Base-by-base conservation (phyloP, 371 early-diverging fungal genomes). In the Zychaea mexicana region DNA sequence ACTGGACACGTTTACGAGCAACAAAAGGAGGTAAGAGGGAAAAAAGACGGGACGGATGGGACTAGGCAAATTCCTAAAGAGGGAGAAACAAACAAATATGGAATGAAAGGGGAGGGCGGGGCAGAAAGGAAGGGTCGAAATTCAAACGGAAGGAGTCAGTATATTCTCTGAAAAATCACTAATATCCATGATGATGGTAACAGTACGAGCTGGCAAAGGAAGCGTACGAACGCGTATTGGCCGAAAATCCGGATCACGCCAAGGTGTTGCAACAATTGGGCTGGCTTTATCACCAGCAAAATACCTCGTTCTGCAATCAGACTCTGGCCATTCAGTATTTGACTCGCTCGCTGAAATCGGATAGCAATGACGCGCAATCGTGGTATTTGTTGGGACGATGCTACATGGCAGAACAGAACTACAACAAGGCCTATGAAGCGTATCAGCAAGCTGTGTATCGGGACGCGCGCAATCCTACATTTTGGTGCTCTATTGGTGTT, bases 401-500 rank as follows among this genome's bases (percentile, higher is more conserved):
- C 77, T 94, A 96, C 70, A 98, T 99, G 97, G 90, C 92, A 0
- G 94, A 95, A 75, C 91, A 92, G 70, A 95, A 96, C 62, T 95
- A 91, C 81, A 94, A 90, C 71, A 94, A 96, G 65, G 98, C 99
- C 0, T 98, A 98, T 73, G 97, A 98, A 61, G 94, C 96, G 0
- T 99, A 98, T 71, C 98, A 99, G 82, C 94, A 98, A 71, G 98
- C 98, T 6, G 98, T 99, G 8, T 83, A 95, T 70, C 92, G 95
- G 27, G 98, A 99, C 70, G 90, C 92, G 9, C 88, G 90, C 47
- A 98, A 99, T 66, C 96, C 99, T 1, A 92, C 92, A 2, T 97
- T 96, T 71, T 99, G 99, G 99, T 98, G 98, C 75, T 96, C 97
- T 10, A 99, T 99, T 68, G 99, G 99, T 64, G 96, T 98, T 0